Conservation (phyloP, 192 early-diverging fungal genomes). For the Phlyctochytrium arcticum region DNA sequence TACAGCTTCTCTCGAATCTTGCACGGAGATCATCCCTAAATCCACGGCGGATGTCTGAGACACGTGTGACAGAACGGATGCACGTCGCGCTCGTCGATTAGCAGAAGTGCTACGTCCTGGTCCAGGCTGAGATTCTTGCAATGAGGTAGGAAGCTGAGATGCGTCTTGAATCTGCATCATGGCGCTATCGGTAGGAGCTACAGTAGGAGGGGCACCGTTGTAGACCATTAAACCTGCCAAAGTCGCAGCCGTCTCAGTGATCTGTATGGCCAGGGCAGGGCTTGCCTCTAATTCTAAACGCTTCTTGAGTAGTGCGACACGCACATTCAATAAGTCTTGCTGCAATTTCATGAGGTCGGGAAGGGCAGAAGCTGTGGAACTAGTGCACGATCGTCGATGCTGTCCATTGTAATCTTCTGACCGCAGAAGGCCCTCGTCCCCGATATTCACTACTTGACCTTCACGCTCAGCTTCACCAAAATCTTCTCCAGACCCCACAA, state of each 20-base stretch:
- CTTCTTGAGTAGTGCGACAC: neutral
- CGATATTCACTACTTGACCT: slow-evolving; percentile 3
- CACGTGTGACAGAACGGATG: no score
- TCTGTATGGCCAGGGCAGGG: neutral
- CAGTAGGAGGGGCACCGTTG: no score
- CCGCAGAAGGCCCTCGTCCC: neutral
- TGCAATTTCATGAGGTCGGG: neutral
- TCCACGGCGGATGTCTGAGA: slow-evolving; percentile 1
- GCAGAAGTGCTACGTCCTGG: no score
- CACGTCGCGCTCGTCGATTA: no score
- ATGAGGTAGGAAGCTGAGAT: no score
- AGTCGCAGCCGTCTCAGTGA: neutral
- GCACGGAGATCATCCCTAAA: neutral
- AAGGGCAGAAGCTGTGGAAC: no score
- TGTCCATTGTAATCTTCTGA: neutral
- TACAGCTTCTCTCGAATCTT: slow-evolving; percentile 4
- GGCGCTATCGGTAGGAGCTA: no score
- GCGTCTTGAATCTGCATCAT: no score
- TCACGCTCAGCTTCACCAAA: slow-evolving; percentile 1
- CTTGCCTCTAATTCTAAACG: neutral
- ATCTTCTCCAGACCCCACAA: neutral
- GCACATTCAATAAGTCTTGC: neutral
- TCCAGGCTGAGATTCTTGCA: no score
- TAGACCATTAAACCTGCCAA: no score
- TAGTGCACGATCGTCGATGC: neutral